A percentile compares a stretch with the other conserved stretches of the same genome.
These are phyloP conservation scores for Ascomycota sp. DNA, from an alignment of 2,329 filamentous ascomycete species.

Conservation along the genomic window DNA sequence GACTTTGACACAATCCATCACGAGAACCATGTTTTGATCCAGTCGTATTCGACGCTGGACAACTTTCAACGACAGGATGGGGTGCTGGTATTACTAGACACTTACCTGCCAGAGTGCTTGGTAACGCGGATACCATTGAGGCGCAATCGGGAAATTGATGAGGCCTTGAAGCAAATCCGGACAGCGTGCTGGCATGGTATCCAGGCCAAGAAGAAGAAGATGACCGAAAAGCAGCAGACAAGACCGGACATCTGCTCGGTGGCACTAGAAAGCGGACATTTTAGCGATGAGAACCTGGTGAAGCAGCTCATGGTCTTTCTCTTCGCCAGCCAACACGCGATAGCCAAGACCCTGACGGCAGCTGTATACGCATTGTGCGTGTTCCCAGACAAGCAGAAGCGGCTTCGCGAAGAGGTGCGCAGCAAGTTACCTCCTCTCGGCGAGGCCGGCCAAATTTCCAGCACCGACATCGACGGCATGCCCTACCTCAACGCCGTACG, in stretches of 20 bases:
- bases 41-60: constrained; percentile 34
- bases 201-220: constrained; percentile 38
- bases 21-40: constrained; percentile 33
- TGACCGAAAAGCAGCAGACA: constrained; percentile 21
- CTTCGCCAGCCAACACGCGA: constrained; percentile 63
- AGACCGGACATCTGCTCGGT: constrained; percentile 61
- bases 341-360: constrained; percentile 55
- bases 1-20: constrained; percentile 46
- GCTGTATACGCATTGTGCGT: constrained; percentile 45
- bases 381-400: constrained; percentile 39
- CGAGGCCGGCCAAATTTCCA: neutral
- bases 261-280: constrained; percentile 52
- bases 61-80: constrained; percentile 26
- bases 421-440: constrained; percentile 25
- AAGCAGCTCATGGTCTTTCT: constrained; percentile 85
- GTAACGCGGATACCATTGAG: constrained; percentile 42
- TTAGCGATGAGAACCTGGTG: constrained; percentile 57
- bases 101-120: constrained; percentile 42
- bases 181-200: constrained; percentile 46
- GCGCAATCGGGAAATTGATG: constrained; percentile 41
- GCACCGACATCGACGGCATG: constrained; percentile 2
- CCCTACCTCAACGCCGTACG: constrained; percentile 19
- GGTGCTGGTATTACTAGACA: constrained; percentile 31
- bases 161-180: constrained; percentile 36
- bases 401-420: constrained; percentile 46